phyloP scores from a whole-genome alignment of 257 asterid genomes.

The Solanum rostratum region DNA sequence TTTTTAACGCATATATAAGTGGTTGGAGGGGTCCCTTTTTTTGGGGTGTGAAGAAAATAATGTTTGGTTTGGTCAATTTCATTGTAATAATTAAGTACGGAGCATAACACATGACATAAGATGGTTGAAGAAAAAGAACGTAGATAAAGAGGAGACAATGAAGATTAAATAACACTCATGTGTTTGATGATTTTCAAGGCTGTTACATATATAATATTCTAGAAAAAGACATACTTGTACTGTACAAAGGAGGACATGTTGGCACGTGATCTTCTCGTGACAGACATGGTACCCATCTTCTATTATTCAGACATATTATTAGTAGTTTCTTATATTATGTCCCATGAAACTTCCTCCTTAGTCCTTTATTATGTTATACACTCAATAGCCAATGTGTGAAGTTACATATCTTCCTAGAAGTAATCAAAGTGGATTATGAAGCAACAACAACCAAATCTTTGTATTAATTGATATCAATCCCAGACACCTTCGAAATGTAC shows the following conservation, averaged over 20 bases:
- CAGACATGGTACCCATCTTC: constrained; percentile 1
- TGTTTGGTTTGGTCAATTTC: not conserved
- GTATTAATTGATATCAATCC: not conserved
- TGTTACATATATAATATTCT: not conserved
- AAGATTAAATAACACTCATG: not conserved
- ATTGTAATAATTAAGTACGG: not conserved
- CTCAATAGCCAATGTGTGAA: not conserved
- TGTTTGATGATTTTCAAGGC: not conserved
- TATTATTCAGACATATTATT: not conserved
- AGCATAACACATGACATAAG: not conserved
- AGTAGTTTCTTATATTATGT: not conserved
- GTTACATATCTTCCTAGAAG: not conserved
- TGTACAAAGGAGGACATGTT: not conserved
- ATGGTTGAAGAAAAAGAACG: not conserved
- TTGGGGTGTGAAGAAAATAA: not conserved
- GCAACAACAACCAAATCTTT: not conserved
- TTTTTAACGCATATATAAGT: no score
- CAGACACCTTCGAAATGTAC: not conserved
- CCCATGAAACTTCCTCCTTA: not conserved
- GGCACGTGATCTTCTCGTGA: constrained; percentile 3
- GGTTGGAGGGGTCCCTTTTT: not conserved
- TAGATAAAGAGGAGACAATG: not conserved
- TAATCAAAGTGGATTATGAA: not conserved
- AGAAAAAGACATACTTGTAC: not conserved
- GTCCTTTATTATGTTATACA: not conserved